Percentiles rank a stretch among this genome's conserved stretches.
Evolutionary conservation across 805 yeast genomes (phyloP).

Genomic region (Ogataea salicorniae): DNA sequence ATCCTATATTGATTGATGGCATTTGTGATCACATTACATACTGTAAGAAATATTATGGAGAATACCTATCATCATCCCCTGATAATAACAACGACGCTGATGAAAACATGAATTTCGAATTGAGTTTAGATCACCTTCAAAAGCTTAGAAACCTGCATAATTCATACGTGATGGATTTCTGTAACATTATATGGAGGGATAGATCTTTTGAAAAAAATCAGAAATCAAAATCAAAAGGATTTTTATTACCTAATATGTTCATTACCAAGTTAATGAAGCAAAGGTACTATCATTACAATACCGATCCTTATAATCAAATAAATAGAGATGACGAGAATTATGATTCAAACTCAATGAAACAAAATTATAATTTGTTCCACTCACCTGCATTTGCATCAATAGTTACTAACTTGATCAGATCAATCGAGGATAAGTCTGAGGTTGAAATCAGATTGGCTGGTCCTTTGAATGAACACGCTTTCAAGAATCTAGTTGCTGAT

Average conservation of each 20-base stretch:
- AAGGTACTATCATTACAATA: slow-evolving; percentile 17
- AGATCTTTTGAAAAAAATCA: slow-evolving; percentile 39
- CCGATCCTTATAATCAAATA: slow-evolving; percentile 14
- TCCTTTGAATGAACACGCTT: slow-evolving; percentile 43
- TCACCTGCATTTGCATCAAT: slow-evolving; percentile 47
- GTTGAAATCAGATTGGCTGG: slow-evolving; percentile 43
- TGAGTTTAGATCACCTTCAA: slow-evolving; percentile 13
- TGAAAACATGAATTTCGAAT: slow-evolving; percentile 5
- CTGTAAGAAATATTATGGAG: slow-evolving; percentile 33
- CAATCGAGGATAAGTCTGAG: slow-evolving; percentile 38
- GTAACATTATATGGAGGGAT: slow-evolving; percentile 55
- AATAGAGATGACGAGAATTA: slow-evolving; percentile 10
- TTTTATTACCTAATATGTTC: slow-evolving; percentile 33
- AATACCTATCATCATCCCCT: slow-evolving; percentile 16
- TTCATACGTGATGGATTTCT: slow-evolving; percentile 48
- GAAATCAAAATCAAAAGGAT: slow-evolving; percentile 33
- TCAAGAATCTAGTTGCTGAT: slow-evolving; percentile 24
- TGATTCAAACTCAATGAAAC: slow-evolving; percentile 16
- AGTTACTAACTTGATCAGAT: slow-evolving; percentile 39
- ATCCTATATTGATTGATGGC: slow-evolving; percentile 42
- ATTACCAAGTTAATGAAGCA: slow-evolving; percentile 27
- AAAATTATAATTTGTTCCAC: slow-evolving; percentile 37
- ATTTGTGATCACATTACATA: slow-evolving; percentile 42
- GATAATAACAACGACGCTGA: slow-evolving; percentile 5
- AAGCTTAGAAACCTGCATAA: slow-evolving; percentile 36